Percentiles rank a stretch among this genome's conserved stretches.
phyloP scores from a whole-genome alignment of 305 asterid species.

The Ajuga reptans region DNA sequence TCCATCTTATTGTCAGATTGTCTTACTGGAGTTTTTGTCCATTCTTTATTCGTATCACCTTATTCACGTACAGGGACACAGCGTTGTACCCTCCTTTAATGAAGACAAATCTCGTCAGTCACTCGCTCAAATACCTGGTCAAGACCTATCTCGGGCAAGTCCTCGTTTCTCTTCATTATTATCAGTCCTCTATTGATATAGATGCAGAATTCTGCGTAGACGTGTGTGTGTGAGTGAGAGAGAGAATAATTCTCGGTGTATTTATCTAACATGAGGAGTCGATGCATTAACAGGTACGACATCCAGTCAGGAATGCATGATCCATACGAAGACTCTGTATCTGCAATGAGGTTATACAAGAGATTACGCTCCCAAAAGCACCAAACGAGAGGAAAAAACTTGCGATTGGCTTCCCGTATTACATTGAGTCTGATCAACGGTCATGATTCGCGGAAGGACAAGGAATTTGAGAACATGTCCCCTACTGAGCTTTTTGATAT shows the following conservation, averaged over 20 bases:
- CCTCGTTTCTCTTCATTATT: neutral
- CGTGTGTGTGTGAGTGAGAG: neutral
- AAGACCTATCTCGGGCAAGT: slow-evolving; percentile 52
- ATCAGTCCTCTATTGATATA: neutral
- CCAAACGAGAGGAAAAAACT: slow-evolving; percentile 12
- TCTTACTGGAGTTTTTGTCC: no score
- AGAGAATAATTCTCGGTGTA: neutral
- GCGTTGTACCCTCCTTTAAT: slow-evolving; percentile 44
- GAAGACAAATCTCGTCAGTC: slow-evolving; percentile 51
- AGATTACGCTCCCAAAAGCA: slow-evolving; percentile 39
- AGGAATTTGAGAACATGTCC: slow-evolving; percentile 29
- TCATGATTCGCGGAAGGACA: slow-evolving; percentile 21
- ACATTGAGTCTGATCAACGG: neutral
- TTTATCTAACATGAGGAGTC: slow-evolving; percentile 4
- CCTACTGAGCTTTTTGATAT: slow-evolving; percentile 34
- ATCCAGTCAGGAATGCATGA: slow-evolving; percentile 39
- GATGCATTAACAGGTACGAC: slow-evolving; percentile 29
- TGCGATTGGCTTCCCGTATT: slow-evolving; percentile 6
- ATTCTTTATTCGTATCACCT: neutral
- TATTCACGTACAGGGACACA: slow-evolving; percentile 39
- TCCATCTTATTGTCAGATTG: no score
- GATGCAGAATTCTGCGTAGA: neutral
- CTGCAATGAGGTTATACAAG: slow-evolving; percentile 43
- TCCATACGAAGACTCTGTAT: slow-evolving; percentile 44
- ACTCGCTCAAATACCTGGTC: slow-evolving; percentile 44